Evolutionary conservation across 225 moss, liverwort and hornwort species (phyloP), one percentile per base, ranked within the genome.

Genomic region (Takakia lepidozioides): DNA sequence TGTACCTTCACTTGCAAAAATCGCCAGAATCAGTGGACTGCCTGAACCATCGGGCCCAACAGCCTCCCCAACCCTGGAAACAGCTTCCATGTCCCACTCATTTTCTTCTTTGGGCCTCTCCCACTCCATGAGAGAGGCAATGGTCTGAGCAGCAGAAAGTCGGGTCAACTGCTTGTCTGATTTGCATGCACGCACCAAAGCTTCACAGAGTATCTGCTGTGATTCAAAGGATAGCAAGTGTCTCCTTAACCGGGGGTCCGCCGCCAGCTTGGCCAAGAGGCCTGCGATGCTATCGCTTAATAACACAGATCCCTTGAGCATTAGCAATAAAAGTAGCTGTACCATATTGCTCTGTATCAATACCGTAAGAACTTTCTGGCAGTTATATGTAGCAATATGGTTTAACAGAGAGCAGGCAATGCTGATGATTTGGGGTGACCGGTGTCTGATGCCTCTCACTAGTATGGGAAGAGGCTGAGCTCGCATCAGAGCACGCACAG

Each of bases 261-360:
- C 27, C 10, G 64, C 56, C 40, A 74, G 29, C 38, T 74, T 64
- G 39, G 64, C 68, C 56, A 74, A 61, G 8, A 74, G 48, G 38
- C 69, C 64, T 1, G 69, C 60, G 22, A 52, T 63, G 28, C 43
- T 59, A 2, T 68, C 64, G 11, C 64, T 68, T 19, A 64, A 59
- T 3, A 37, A 21, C 27, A 29, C 19, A 15, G 60, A 60, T 19
- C 62, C 69, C 3, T 43, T 49, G 40, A 47, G 49, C 64, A 74
- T 64, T 9, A 35, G 42, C 51, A 57, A 36, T 1, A 74, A n/a
- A 10, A 69, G 59, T 7, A 60, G 21, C 18, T 50, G 51, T 3
- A 74, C 18, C 4, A 69, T 29, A 15, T 69, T 51, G 25, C 56
- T 32, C n/a, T 56, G 25, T 16, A 74, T 69, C 11, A 74, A 29